Evolutionary conservation across 1,284 basidiomycete species (phyloP), one percentile per base, ranked within the genome.

Genomic region (Mycena sp.): DNA sequence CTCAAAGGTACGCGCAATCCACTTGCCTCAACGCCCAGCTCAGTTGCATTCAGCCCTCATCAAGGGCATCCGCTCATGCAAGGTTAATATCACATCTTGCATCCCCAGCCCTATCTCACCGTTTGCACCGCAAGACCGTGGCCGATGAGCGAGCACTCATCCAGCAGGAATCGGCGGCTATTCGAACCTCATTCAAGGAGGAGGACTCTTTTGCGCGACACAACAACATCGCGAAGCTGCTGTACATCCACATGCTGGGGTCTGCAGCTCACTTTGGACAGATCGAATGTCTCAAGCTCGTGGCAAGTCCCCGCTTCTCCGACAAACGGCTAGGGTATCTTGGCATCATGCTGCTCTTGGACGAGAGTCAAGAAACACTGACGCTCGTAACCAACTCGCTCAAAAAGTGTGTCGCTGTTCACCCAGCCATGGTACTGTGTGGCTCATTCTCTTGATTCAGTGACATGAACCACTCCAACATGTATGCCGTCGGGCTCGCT

Each of bases 181-280:
- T 99, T 72, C 88, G 98, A 63, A 97, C 97, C 0, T 96, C 96
- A 1, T 99, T 99, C 82, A 92, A 97, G 70, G 96, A 99, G 76
- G 98, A 99, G 76, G 95, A 97, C 81, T 91, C 94, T 40, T 93
- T 91, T 78, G 85, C 93, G 65, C 90, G 96, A 61, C 93, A 99
- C 78, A 95, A 99, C 84, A 98, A 98, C 81, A 92, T 99, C 75
- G 96, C 97, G 64, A 99, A 99, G 78, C 87, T 99, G 23, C 89
- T 99, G 67, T 99, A 99, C 82, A 99, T 99, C 77, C 96, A 99
- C 79, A 99, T 99, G 98, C 91, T 99, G 25, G 98, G 98, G 61
- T 99, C 98, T 63, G 96, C 97, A 4, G 98, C 98, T 29, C 98
- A 99, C 78, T 99, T 99, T 75, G 98, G 98, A 52, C 98, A 99